These are phyloP conservation scores for Trypanosoma platydactyli DNA, from an alignment of 208 protist species.

Conservation along the genomic window DNA sequence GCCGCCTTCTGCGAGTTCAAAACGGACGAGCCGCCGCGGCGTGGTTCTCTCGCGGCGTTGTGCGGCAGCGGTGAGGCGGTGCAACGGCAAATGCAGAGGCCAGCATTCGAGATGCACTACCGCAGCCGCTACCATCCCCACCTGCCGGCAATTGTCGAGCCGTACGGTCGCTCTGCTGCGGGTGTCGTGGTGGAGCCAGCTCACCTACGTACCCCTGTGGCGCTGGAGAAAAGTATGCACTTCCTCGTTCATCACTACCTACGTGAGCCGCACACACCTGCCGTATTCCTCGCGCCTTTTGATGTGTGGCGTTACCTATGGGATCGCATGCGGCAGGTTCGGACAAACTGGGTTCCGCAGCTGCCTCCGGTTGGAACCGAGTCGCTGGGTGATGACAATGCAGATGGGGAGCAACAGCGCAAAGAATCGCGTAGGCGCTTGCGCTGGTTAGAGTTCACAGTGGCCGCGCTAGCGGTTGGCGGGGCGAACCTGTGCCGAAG, in stretches of 20 bases:
- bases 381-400: constrained; percentile 16
- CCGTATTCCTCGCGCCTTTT: constrained; percentile 61
- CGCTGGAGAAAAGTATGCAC: constrained; percentile 86
- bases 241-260: constrained; percentile 85
- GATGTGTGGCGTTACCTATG: constrained; percentile 83
- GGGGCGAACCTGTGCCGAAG: constrained; percentile 69
- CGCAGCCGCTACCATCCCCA: constrained; percentile 11
- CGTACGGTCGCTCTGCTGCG: constrained; percentile 70
- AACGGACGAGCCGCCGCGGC: constrained; percentile 29
- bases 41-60: constrained; percentile 51
- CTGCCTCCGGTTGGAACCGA: constrained; percentile 30
- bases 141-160: constrained; percentile 39
- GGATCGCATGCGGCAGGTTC: constrained; percentile 79
- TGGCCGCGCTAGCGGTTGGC: constrained; percentile 68
- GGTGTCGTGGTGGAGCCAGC: constrained; percentile 51
- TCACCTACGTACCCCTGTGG: constrained; percentile 54
- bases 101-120: constrained; percentile 42
- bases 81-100: constrained; percentile 45
- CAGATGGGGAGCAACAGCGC: constrained; percentile 28
- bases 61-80: constrained; percentile 47
- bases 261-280: constrained; percentile 58
- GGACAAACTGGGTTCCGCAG: constrained; percentile 78
- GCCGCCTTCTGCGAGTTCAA: constrained; percentile 41
- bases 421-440: constrained; percentile 51
- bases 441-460: constrained; percentile 82